Conservation (phyloP, 2,329 filamentous ascomycete genomes). For the Epichloe sp. region DNA sequence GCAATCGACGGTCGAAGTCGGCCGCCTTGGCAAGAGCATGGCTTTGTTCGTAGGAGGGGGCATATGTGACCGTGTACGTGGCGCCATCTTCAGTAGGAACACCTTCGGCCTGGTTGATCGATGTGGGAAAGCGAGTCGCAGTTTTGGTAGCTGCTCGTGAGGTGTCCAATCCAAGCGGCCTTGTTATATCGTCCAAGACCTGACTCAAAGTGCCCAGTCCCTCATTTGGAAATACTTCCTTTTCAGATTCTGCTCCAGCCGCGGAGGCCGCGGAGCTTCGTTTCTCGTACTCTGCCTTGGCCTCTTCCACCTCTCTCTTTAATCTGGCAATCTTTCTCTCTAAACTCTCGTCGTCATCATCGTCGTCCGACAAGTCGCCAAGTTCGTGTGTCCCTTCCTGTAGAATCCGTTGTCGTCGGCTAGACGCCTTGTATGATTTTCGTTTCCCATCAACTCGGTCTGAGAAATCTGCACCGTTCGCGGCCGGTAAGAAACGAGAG, state of each 20-base stretch:
- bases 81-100: slow-evolving; percentile 19
- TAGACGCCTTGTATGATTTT: slow-evolving; percentile 70
- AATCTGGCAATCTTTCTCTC: slow-evolving; percentile 70
- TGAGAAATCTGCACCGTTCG: slow-evolving; percentile 72
- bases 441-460: slow-evolving; percentile 74
- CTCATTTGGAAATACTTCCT: slow-evolving; percentile 24
- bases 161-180: slow-evolving; percentile 12
- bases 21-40: slow-evolving; percentile 69
- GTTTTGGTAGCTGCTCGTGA: slow-evolving; percentile 7
- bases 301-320: slow-evolving; percentile 67
- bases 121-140: slow-evolving; percentile 1
- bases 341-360: slow-evolving; percentile 58
- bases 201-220: slow-evolving; percentile 54
- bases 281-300: slow-evolving; percentile 48
- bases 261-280: slow-evolving; percentile 35
- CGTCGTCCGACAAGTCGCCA: slow-evolving; percentile 66
- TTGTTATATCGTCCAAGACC: slow-evolving; percentile 53
- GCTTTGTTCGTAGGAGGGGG: slow-evolving; percentile 50
- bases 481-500: slow-evolving; percentile 61
- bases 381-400: slow-evolving; percentile 53
- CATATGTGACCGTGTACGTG: slow-evolving; percentile 53
- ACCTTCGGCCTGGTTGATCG: slow-evolving; percentile 11
- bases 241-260: slow-evolving; percentile 31
- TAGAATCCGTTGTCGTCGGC: slow-evolving; percentile 48
- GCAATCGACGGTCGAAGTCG: slow-evolving; percentile 74